Conservation (phyloP, 257 asterid genomes). For the Ligustrum vulgare region DNA sequence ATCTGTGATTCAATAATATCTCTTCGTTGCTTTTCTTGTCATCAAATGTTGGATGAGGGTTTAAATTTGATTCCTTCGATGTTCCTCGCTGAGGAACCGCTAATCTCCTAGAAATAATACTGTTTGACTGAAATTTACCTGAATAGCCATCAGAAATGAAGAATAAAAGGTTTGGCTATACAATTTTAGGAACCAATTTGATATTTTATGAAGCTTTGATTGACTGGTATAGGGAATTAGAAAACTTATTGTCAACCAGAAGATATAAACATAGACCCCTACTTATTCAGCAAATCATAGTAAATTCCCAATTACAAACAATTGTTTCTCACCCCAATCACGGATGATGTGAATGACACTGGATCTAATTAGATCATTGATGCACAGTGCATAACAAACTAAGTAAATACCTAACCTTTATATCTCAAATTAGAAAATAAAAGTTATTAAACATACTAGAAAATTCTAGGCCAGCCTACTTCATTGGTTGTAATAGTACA, state of each 20-base stretch:
- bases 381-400: background rate
- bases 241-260: background rate
- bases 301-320: background rate
- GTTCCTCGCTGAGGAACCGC: conserved; percentile 52
- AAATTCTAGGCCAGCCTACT: background rate
- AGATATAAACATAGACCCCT: background rate
- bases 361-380: background rate
- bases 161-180: background rate
- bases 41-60: conserved; percentile 32
- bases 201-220: background rate
- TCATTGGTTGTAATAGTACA: background rate
- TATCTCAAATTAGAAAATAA: background rate
- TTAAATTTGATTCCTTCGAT: conserved; percentile 43
- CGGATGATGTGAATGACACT: no score
- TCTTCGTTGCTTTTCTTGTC: conserved; percentile 43
- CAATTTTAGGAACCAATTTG: conserved; percentile 6
- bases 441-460: background rate
- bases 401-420: background rate
- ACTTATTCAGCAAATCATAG: background rate
- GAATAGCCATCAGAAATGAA: conserved; percentile 11
- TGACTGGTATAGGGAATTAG: background rate
- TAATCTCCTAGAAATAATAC: conserved; percentile 60
- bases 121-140: conserved; percentile 64
- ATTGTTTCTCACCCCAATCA: no score
- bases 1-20: conserved; percentile 30